Percentiles rank a stretch among this genome's conserved stretches.
Evolutionary conservation across 73 alveolate species (phyloP).

Genomic region (Stentor roeselii): DNA sequence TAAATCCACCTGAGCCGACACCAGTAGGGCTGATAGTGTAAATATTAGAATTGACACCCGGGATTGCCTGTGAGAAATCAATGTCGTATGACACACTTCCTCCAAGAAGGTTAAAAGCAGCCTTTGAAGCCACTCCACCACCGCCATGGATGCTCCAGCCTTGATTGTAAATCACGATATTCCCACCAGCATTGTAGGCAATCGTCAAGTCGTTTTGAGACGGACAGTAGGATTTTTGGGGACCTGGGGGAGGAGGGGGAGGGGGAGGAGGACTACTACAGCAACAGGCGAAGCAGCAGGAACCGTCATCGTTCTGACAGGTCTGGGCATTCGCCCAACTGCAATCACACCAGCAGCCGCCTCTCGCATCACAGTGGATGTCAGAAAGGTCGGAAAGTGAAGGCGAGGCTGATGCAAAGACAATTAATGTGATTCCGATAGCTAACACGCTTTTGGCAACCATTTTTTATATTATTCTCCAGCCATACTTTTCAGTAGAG

Average conservation of each 20-base stretch:
- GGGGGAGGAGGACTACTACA: background rate
- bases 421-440: background rate
- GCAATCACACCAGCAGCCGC: background rate
- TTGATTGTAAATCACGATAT: background rate
- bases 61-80: background rate
- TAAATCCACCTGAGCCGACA: constrained; percentile 2
- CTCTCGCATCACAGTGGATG: background rate
- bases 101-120: constrained; percentile 7
- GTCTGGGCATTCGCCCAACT: background rate
- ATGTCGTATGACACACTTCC: background rate
- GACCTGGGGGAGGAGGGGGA: constrained; percentile 1
- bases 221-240: background rate
- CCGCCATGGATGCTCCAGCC: background rate
- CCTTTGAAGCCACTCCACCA: background rate
- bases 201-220: background rate
- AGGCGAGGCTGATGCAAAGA: background rate
- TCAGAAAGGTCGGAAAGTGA: background rate
- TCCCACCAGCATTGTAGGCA: background rate
- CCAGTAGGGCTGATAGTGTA: background rate
- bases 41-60: background rate
- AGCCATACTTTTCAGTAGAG: no score
- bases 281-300: constrained; percentile 4
- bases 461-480: constrained; percentile 1
- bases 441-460: background rate
- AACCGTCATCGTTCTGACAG: background rate